A percentile compares a stretch with the other conserved stretches of the same genome.
Evolutionary conservation across 139 green algal species (phyloP).

Genomic region (Coelastrella sp.): DNA sequence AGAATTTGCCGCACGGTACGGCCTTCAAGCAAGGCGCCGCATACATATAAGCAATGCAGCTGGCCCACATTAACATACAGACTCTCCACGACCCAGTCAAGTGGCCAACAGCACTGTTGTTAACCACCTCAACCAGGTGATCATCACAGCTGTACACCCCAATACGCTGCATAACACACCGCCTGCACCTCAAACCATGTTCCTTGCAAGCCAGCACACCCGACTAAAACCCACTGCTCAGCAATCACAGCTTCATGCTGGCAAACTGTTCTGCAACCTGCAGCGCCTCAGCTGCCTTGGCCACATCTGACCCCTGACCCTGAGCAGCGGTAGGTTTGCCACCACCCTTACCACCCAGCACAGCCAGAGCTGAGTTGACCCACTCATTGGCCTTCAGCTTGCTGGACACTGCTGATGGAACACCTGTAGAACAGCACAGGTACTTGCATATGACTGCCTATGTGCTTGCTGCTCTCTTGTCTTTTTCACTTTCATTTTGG

Average conservation of each 20-base stretch:
- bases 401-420: constrained; percentile 72
- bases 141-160: not conserved
- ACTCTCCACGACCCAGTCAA: too few species aligned
- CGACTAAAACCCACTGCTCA: not conserved
- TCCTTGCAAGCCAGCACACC: not conserved
- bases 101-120: too few species aligned
- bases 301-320: constrained; percentile 78
- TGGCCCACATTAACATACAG: too few species aligned
- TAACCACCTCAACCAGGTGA: too few species aligned
- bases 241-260: constrained; percentile 36
- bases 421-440: constrained; percentile 57
- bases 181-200: too few species aligned
- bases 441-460: too few species aligned
- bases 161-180: not conserved
- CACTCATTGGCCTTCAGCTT: constrained; percentile 87
- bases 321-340: constrained; percentile 84
- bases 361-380: constrained; percentile 70
- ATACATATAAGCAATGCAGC: too few species aligned
- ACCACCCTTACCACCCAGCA: constrained; percentile 93
- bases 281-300: constrained; percentile 56
- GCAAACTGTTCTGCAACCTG: constrained; percentile 64
- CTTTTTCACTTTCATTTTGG: too few species aligned
- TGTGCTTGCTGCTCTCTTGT: too few species aligned
- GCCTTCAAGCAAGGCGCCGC: too few species aligned
- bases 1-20: too few species aligned